These are phyloP conservation scores for Colletotrichum shisoi DNA, from an alignment of 2,329 filamentous ascomycete species.

Conservation along the genomic window DNA sequence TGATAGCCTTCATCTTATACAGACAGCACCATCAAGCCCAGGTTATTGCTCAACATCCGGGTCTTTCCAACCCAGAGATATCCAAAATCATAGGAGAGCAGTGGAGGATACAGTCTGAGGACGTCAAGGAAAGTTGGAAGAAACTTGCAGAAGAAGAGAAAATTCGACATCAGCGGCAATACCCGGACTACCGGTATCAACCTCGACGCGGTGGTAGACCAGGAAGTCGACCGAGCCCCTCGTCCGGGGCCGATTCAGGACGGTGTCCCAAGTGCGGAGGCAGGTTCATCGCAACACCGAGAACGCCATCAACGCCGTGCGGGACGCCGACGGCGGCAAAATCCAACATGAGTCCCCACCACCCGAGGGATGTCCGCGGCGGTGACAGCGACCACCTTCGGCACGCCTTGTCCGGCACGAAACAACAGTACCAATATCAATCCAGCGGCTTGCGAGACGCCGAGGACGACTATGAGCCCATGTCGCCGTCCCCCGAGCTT, in stretches of 20 bases:
- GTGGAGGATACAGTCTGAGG: conserved; percentile 80
- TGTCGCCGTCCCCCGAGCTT: conserved; percentile 60
- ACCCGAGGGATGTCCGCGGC: conserved; percentile 24
- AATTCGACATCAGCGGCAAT: conserved; percentile 83
- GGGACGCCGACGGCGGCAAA: conserved; percentile 49
- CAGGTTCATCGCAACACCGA: conserved; percentile 68
- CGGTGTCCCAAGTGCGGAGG: conserved; percentile 77
- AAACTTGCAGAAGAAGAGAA: conserved; percentile 92
- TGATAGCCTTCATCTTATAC: conserved; percentile 92
- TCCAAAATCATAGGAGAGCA: conserved; percentile 95
- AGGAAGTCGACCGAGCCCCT: conserved; percentile 46
- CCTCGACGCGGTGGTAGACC: conserved; percentile 70
- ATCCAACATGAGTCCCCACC: conserved; percentile 39
- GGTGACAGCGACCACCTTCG: conserved; percentile 35
- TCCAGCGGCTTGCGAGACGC: conserved; percentile 42
- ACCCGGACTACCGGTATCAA: conserved; percentile 94
- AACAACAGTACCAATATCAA: conserved; percentile 34
- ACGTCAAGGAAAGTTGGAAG: conserved; percentile 87
- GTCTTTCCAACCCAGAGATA: conserved; percentile 91
- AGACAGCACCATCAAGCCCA: conserved; percentile 88
- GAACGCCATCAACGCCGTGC: conserved; percentile 63
- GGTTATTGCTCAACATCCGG: conserved; percentile 83
- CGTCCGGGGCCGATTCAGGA: conserved; percentile 58
- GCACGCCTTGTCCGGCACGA: conserved; percentile 28
- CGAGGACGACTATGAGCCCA: conserved; percentile 51